Evolutionary conservation across 768 basidiomycete genomes (phyloP), one percentile per base, ranked within the genome.

Genomic region (Erythrobasidium yunnanense): DNA sequence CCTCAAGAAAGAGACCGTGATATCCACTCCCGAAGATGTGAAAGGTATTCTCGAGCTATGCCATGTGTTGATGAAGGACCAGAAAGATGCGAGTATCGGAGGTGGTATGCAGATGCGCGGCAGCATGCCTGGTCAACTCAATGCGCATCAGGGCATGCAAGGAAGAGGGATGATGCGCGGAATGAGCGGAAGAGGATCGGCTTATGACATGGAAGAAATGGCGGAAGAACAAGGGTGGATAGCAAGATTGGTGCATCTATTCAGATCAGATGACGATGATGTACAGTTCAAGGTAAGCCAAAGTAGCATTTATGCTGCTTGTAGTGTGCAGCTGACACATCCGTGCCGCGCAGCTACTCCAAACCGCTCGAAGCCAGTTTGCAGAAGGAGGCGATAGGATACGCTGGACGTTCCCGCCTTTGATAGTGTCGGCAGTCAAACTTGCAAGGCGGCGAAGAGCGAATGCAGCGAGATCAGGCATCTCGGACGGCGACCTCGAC

Each of bases 191-290:
- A 68, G 68, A 4, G 45, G 46, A 70, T 78, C 79, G 82, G 55
- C 18, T 49, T 72, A 73, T 42, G 92, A 93, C 74, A 77, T 85
- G 55, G 88, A 92, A 74, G 93, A 97, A 73, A 81, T 91, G 79
- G 92, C 91, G 0, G 95, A 99, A 76, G 95, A 99, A 76, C 95
- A 99, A 73, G 95, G 95, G 0, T 99, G 95, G 95, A 84, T 96
- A 17, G 93, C 95, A 42, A 80, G 93, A 69, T 96, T 97, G 89
- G 87, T 97, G 1, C 95, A 99, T 79, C 76, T 97, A 32, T 95
- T 97, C 83, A 80, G 85, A 22, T 82, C 88, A 0, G 90, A 95
- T 55, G 87, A 88, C 27, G 75, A 96, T 69, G 87, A 83, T 70
- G 83, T 85, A 15, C 95, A 99, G 73, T 93, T 90, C 70, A 86